These are phyloP conservation scores for Curvularia lunata DNA, from an alignment of 2,329 filamentous ascomycete species.

Conservation along the genomic window DNA sequence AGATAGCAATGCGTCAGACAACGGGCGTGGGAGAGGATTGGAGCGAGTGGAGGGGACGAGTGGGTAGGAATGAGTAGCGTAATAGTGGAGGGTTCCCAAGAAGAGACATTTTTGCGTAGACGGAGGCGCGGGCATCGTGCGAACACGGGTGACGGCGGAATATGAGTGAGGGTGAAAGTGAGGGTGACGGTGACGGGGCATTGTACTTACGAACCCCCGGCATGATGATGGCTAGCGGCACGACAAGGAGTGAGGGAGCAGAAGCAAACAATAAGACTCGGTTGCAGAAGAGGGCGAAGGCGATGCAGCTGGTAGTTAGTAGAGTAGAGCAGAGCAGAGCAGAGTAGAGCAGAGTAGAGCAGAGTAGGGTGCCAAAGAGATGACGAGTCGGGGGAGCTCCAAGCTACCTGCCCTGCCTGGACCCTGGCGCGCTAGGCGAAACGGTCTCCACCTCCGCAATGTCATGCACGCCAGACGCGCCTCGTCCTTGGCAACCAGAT, in stretches of 20 bases:
- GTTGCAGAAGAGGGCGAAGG: slow-evolving; percentile 1
- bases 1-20: slow-evolving; percentile 19
- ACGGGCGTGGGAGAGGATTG: neutral
- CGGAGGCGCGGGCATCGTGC: neutral
- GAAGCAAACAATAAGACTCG: neutral
- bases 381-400: slow-evolving; percentile 22
- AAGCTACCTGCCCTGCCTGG: slow-evolving; percentile 18
- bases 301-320: too few species aligned
- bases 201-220: slow-evolving; percentile 50
- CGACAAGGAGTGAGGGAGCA: neutral
- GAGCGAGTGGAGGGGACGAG: neutral
- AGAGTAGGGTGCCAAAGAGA: slow-evolving; percentile 8
- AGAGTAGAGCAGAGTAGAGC: slow-evolving; percentile 10
- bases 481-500: neutral
- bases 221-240: slow-evolving; percentile 33
- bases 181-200: slow-evolving; percentile 15
- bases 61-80: neutral
- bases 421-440: slow-evolving; percentile 23
- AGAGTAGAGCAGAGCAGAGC: slow-evolving; percentile 2
- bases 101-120: neutral
- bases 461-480: slow-evolving; percentile 21
- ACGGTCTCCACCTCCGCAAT: slow-evolving; percentile 22
- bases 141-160: neutral
- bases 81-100: neutral
- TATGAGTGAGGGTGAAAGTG: slow-evolving; percentile 7